Conservation (phyloP, 2,329 filamentous ascomycete species). For the Trichoderma oligosporum region DNA sequence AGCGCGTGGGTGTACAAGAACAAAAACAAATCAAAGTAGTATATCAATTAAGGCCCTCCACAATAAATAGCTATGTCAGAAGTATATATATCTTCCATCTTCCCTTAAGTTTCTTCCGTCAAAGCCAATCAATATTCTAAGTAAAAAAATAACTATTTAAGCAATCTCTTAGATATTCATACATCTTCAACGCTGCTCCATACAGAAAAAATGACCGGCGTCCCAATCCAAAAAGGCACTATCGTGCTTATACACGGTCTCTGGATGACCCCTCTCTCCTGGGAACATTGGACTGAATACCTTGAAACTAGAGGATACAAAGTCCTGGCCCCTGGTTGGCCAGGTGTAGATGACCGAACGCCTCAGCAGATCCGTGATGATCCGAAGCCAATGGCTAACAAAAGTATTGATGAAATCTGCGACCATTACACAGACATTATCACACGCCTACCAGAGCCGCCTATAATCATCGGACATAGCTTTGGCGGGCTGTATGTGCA, state of each 20-base stretch:
- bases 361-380: background rate
- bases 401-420: constrained; percentile 6
- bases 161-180: background rate
- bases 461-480: background rate
- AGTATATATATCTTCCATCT: too few species aligned
- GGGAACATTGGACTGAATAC: background rate
- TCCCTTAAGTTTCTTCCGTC: too few species aligned
- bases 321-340: background rate
- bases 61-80: background rate
- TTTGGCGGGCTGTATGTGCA: background rate
- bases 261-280: background rate
- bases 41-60: background rate
- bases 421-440: background rate
- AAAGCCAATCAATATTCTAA: background rate
- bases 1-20: background rate
- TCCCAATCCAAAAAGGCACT: background rate
- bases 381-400: constrained; percentile 2
- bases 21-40: background rate
- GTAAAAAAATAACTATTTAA: too few species aligned
- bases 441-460: background rate
- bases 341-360: background rate
- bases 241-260: background rate
- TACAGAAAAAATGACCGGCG: background rate
- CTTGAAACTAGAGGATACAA: background rate
- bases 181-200: background rate